Evolutionary conservation across 345 rosid species (phyloP).

Genomic region (Passiflora organensis): DNA sequence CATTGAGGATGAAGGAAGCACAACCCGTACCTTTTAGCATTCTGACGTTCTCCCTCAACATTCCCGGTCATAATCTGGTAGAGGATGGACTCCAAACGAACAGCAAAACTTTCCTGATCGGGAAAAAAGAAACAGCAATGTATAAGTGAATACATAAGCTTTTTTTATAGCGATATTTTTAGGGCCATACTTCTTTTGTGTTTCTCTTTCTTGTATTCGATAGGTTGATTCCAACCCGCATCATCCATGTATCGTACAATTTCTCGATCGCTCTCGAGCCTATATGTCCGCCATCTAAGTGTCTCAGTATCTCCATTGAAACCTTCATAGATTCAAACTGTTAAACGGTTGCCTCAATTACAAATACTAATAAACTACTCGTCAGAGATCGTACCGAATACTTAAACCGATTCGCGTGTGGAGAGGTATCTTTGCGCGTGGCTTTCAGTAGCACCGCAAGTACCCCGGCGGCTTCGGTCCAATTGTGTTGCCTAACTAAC

Average conservation of each 20-base stretch:
- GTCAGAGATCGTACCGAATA: constrained; percentile 43
- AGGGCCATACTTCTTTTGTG: constrained; percentile 37
- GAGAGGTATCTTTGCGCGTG: constrained; percentile 37
- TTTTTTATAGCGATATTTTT: background rate
- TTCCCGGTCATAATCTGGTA: constrained; percentile 43
- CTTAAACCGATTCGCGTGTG: constrained; percentile 53
- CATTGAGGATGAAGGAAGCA: background rate
- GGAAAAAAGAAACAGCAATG: no score
- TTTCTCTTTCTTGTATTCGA: constrained; percentile 10
- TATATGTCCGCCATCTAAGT: constrained; percentile 23
- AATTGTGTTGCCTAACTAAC: constrained; percentile 46
- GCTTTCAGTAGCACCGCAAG: constrained; percentile 55
- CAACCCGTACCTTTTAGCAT: constrained; percentile 44
- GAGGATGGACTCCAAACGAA: constrained; percentile 64
- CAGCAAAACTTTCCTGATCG: constrained; percentile 48
- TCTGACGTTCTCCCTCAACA: constrained; percentile 45
- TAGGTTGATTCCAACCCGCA: constrained; percentile 42
- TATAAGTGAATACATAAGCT: no score
- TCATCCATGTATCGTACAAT: constrained; percentile 64
- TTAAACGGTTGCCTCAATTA: no score
- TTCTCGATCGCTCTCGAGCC: constrained; percentile 31
- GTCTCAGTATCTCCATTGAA: constrained; percentile 54
- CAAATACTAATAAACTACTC: background rate
- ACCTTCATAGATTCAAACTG: constrained; percentile 35
- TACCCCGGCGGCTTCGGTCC: constrained; percentile 66